Base-by-base conservation (phyloP, 2,329 filamentous ascomycete genomes). In the Fusarium xyrophilum region DNA sequence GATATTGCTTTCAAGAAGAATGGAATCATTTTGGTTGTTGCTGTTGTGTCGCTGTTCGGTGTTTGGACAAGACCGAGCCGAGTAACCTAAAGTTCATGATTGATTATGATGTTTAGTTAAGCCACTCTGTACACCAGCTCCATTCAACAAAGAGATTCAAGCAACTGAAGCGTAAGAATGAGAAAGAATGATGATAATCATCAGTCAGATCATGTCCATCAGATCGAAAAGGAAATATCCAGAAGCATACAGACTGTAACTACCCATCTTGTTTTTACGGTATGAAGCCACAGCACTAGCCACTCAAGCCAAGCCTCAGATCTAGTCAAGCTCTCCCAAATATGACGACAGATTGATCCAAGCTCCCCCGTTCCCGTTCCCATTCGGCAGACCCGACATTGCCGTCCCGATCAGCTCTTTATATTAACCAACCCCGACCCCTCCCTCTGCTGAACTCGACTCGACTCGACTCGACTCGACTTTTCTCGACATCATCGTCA, bases 401-500 rank as follows among this genome's bases (percentile, higher is more conserved):
- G 47, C 68, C 67, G 63, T 56, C 52, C 36, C 67, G 43, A 57
- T 56, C 39, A 51, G 52, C 61, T 60, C 59, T 69, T 63, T n/a
- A n/a, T n/a, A n/a, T n/a, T 62, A 56, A 56, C n/a, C 21, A 32
- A 43, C 65, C 32, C 32, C 17, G 25, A 43, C 65, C 53, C 63
- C 60, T 59, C 56, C 56, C 72, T 72, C 58, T 60, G 35, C 56
- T 55, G 53, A 14, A 23, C 28, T 47, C 63, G 50, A 36, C 30
- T 36, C 64, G n/a, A n/a, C n/a, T n/a, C n/a, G n/a, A n/a, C n/a
- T n/a, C n/a, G n/a, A n/a, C 54, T 58, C 52, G 42, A 21, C 23
- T n/a, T 47, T 58, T 65, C 59, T 75, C 74, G 73, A 76, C 75
- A 77, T 77, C 75, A 76, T 76, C 72, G 60, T 50, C 44, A 53